Percentiles rank a stretch among this genome's conserved stretches.
Conservation (phyloP, 257 asterid genomes). For the Solanum clarkiae region DNA sequence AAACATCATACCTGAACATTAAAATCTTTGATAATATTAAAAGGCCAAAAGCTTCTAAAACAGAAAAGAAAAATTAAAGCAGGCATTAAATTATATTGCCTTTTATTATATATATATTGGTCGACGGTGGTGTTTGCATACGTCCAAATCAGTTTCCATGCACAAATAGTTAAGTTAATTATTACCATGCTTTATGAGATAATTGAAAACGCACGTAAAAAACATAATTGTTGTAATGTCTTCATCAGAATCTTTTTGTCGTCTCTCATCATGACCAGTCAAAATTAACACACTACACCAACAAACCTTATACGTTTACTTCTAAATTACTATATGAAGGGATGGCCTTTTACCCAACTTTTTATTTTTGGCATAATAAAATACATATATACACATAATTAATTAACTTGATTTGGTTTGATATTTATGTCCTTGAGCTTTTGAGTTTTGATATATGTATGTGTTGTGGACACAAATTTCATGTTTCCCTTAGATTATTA, state of each 20-base stretch:
- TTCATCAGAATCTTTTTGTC: neutral
- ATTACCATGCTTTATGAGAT: neutral
- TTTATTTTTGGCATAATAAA: too few relatives aligned
- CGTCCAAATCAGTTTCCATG: neutral
- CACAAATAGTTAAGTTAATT: neutral
- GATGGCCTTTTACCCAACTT: too few relatives aligned
- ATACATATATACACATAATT: too few relatives aligned
- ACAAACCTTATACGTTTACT: too few relatives aligned
- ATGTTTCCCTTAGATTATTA: too few relatives aligned
- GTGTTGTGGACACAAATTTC: too few relatives aligned
- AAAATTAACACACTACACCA: neutral
- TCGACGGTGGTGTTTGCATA: neutral
- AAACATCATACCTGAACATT: too few relatives aligned
- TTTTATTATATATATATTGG: neutral
- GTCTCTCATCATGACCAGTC: neutral
- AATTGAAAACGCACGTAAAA: neutral
- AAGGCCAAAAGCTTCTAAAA: neutral
- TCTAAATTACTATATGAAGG: too few relatives aligned
- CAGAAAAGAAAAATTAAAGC: too few relatives aligned
- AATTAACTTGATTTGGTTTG: too few relatives aligned
- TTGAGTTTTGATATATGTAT: too few relatives aligned
- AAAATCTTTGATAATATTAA: neutral
- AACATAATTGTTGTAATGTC: neutral
- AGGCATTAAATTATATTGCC: neutral
- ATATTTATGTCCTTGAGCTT: too few relatives aligned